Percentiles rank a stretch among this genome's conserved stretches.
phyloP scores from a whole-genome alignment of 176 grass and related monocot species.

The Avena eriantha region DNA sequence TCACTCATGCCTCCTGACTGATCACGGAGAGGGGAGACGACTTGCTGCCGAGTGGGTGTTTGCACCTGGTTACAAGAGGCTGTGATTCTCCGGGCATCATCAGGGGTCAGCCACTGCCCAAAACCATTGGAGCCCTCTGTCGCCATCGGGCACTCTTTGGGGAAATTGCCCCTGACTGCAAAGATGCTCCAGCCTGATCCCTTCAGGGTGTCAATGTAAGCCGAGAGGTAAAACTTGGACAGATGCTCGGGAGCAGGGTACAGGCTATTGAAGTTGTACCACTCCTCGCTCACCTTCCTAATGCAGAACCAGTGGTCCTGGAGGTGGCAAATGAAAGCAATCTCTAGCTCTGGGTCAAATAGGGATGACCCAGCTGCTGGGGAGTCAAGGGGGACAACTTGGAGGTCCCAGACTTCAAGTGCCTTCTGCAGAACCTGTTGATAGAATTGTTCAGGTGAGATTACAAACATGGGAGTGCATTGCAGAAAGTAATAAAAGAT shows the following conservation, averaged over 20 bases:
- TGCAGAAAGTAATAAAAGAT: slow-evolving; percentile 10
- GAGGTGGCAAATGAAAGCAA: slow-evolving; percentile 94
- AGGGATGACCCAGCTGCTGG: slow-evolving; percentile 68
- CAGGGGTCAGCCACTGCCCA: slow-evolving; percentile 92
- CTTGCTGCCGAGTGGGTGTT: slow-evolving; percentile 39
- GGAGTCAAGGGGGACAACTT: slow-evolving; percentile 79
- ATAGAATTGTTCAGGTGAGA: slow-evolving; percentile 36
- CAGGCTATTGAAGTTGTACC: slow-evolving; percentile 99
- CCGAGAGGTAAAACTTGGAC: slow-evolving; percentile 94
- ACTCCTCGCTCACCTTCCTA: slow-evolving; percentile 88
- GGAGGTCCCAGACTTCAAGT: slow-evolving; percentile 91
- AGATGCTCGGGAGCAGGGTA: slow-evolving; percentile 93
- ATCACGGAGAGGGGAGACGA: background rate
- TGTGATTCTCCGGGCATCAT: slow-evolving; percentile 77
- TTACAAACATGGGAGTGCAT: background rate
- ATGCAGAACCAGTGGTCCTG: slow-evolving; percentile 99
- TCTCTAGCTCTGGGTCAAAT: slow-evolving; percentile 83
- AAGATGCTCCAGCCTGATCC: slow-evolving; percentile 95
- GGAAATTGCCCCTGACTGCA: slow-evolving; percentile 84
- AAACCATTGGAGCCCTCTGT: slow-evolving; percentile 71
- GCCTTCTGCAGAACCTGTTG: slow-evolving; percentile 92
- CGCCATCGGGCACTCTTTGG: slow-evolving; percentile 80
- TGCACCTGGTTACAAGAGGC: slow-evolving; percentile 72
- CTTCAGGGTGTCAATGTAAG: slow-evolving; percentile 87
- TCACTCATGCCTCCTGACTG: slow-evolving; percentile 53